Conservation (phyloP, 2,329 filamentous ascomycete genomes). For the Epichloe sp. region DNA sequence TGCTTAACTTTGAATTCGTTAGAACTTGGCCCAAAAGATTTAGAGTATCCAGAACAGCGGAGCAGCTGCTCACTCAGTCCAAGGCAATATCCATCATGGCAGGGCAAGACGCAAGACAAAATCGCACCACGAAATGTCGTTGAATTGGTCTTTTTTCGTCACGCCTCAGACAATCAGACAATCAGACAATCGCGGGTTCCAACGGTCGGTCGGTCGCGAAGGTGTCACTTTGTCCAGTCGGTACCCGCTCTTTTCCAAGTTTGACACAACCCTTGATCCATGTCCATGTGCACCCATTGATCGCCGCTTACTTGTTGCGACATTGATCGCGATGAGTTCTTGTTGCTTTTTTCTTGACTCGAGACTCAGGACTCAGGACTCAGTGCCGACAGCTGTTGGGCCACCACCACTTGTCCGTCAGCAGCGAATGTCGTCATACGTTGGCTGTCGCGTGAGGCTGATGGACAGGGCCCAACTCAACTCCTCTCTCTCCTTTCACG, state of each 20-base stretch:
- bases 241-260: background rate
- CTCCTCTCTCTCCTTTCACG: too few relatives aligned
- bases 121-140: background rate
- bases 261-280: background rate
- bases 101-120: background rate
- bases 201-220: background rate
- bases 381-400: too few relatives aligned
- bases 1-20: background rate
- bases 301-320: background rate
- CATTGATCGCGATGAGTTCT: background rate
- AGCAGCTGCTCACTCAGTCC: too few relatives aligned
- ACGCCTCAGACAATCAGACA: background rate
- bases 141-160: background rate
- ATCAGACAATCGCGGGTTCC: background rate
- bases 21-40: too few relatives aligned
- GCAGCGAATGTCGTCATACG: too few relatives aligned
- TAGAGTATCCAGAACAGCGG: too few relatives aligned
- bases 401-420: too few relatives aligned
- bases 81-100: background rate
- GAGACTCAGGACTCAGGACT: too few relatives aligned
- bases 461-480: too few relatives aligned
- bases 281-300: background rate
- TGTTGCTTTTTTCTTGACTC: too few relatives aligned
- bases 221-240: background rate
- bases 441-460: too few relatives aligned